Percentiles rank a stretch among this genome's conserved stretches.
These are phyloP conservation scores for Agapanthus africanus DNA, from an alignment of 106 monocot species.

Conservation along the genomic window DNA sequence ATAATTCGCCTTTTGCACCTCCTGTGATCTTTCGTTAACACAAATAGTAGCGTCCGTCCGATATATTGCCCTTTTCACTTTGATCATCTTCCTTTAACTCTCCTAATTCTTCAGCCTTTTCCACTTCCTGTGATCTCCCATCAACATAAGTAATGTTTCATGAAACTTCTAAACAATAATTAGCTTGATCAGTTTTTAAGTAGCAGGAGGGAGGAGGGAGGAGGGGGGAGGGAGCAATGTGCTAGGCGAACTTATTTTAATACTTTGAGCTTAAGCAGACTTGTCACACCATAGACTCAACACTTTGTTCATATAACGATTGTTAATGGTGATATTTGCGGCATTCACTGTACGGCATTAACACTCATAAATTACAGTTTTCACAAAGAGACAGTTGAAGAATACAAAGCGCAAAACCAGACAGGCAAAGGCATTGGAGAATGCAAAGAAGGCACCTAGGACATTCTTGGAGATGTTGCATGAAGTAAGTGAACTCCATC, in stretches of 20 bases:
- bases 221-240: background rate
- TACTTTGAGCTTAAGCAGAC: background rate
- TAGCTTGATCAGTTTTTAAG: background rate
- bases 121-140: background rate
- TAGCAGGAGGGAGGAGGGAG: background rate
- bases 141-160: background rate
- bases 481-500: conserved; percentile 13
- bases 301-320: background rate
- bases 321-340: background rate
- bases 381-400: conserved; percentile 21
- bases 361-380: conserved; percentile 8
- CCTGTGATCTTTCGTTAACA: too few relatives aligned
- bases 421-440: conserved; percentile 24
- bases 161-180: background rate
- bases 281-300: conserved; percentile 1
- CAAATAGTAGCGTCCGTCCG: too few relatives aligned
- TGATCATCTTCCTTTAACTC: too few relatives aligned
- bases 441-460: conserved; percentile 18
- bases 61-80: too few relatives aligned
- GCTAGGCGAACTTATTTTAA: background rate
- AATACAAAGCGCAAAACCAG: conserved; percentile 25
- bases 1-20: too few relatives aligned
- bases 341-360: background rate
- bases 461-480: conserved; percentile 21
- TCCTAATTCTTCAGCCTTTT: background rate